Conservation (phyloP, 805 yeast species). For the Monosporozyma aquatica region DNA sequence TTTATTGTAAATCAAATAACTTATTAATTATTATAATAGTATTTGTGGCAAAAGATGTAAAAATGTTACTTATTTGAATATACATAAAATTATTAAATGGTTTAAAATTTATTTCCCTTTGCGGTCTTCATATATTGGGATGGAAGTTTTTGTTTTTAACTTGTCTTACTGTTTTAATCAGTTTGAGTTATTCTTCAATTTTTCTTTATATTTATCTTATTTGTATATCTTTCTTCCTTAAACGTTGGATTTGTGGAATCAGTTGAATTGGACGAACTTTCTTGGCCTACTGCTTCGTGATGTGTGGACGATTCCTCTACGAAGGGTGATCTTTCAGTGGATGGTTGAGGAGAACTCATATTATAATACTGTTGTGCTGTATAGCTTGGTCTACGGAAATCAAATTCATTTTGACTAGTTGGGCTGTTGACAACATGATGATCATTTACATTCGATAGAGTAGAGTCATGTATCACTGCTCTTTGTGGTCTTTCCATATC, state of each 20-base stretch:
- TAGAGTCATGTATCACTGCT: slow-evolving; percentile 1
- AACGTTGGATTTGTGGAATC: background rate
- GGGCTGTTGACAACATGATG: too few species aligned
- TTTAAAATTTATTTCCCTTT: too few species aligned
- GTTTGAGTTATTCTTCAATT: background rate
- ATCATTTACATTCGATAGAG: too few species aligned
- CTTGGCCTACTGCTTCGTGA: background rate
- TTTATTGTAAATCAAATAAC: too few species aligned
- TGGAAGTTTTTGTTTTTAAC: too few species aligned
- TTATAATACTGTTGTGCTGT: slow-evolving; percentile 4
- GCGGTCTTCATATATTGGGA: too few species aligned
- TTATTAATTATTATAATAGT: too few species aligned
- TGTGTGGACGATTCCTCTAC: too few species aligned
- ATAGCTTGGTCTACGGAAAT: slow-evolving; percentile 13
- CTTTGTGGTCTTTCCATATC: slow-evolving; percentile 15
- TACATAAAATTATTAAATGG: too few species aligned
- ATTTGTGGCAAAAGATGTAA: too few species aligned
- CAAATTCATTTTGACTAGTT: slow-evolving; percentile 16
- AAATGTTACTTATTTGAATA: too few species aligned
- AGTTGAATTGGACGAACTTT: background rate
- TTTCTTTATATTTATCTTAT: background rate
- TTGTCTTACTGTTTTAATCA: too few species aligned
- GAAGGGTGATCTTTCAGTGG: background rate
- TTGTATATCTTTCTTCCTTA: background rate
- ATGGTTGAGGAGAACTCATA: background rate